phyloP scores from a whole-genome alignment of 2,329 filamentous ascomycete species.

The Orbilia oligospora region DNA sequence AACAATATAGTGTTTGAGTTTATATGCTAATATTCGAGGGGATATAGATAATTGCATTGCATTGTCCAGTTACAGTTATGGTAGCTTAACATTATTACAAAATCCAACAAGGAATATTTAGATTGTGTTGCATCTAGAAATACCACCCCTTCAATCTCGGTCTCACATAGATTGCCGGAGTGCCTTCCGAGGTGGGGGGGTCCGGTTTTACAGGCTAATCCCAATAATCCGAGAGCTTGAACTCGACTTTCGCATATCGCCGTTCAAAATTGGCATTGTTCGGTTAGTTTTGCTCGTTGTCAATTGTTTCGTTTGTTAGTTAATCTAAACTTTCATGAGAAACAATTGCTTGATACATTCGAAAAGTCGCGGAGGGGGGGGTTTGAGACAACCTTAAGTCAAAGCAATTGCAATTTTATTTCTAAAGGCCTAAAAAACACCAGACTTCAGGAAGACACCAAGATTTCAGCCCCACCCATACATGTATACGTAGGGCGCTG shows the following conservation, averaged over 20 bases:
- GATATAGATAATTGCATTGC: background rate
- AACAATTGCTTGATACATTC: background rate
- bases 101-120: background rate
- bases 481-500: background rate
- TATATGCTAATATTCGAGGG: background rate
- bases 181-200: background rate
- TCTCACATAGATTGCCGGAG: background rate
- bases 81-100: background rate
- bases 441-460: background rate
- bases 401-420: background rate
- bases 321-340: constrained; percentile 7
- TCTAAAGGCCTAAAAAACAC: background rate
- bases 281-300: constrained; percentile 6
- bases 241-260: constrained; percentile 9
- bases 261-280: constrained; percentile 22
- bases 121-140: background rate
- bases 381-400: background rate
- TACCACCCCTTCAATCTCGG: background rate
- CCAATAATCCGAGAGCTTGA: constrained; percentile 1
- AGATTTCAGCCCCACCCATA: too few species aligned
- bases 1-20: background rate
- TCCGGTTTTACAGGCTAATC: constrained; percentile 2
- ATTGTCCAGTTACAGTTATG: background rate
- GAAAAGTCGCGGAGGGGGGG: background rate
- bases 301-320: background rate